phyloP scores from a whole-genome alignment of 371 early-diverging fungal species.

The Lichtheimia ramosa region DNA sequence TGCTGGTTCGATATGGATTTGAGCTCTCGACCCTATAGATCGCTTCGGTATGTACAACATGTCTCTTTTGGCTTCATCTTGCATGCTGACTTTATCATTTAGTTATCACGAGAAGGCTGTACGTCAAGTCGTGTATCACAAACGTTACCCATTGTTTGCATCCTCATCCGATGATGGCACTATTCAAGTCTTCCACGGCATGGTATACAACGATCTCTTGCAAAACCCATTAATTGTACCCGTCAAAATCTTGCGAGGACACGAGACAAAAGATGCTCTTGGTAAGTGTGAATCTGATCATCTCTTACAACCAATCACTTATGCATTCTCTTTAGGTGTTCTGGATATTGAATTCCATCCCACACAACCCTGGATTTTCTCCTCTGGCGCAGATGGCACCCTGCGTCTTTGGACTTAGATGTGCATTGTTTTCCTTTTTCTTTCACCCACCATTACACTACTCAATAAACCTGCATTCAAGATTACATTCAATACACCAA shows the following conservation, averaged over 20 bases:
- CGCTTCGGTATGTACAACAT: slow-evolving; percentile 56
- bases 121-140: slow-evolving; percentile 85
- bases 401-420: slow-evolving; percentile 76
- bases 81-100: background rate
- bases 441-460: too few species aligned
- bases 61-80: background rate
- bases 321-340: slow-evolving; percentile 52
- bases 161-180: slow-evolving; percentile 92
- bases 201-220: slow-evolving; percentile 92
- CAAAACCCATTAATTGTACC: slow-evolving; percentile 97
- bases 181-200: slow-evolving; percentile 95
- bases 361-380: slow-evolving; percentile 94
- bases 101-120: slow-evolving; percentile 89
- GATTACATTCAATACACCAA: too few species aligned
- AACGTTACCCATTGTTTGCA: slow-evolving; percentile 92
- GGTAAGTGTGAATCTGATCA: slow-evolving; percentile 41
- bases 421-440: background rate
- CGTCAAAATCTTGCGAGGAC: slow-evolving; percentile 90
- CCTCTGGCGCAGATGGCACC: slow-evolving; percentile 77
- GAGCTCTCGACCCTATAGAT: slow-evolving; percentile 88
- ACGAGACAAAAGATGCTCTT: slow-evolving; percentile 68
- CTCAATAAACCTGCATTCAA: too few species aligned
- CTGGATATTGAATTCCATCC: slow-evolving; percentile 92
- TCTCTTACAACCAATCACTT: background rate
- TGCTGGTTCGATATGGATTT: slow-evolving; percentile 98